Conservation (phyloP, 495 filamentous ascomycete genomes). For the Daldinia childiae region DNA sequence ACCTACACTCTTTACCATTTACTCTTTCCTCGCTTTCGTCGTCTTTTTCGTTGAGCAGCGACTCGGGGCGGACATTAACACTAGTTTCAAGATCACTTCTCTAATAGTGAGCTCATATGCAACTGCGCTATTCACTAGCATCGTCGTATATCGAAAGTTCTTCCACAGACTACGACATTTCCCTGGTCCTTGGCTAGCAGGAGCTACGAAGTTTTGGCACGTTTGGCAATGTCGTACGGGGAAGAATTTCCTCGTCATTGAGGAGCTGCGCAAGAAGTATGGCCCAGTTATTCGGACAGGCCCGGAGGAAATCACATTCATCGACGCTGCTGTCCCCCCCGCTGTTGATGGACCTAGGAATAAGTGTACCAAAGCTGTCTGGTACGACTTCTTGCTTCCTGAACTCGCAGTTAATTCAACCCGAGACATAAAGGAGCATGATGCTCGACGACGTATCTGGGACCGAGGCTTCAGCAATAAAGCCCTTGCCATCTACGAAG, state of each 20-base stretch:
- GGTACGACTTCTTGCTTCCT: constrained; percentile 55
- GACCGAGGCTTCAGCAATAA: constrained; percentile 43
- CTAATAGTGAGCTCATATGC: constrained; percentile 35
- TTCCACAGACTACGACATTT: constrained; percentile 58
- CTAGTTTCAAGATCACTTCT: neutral
- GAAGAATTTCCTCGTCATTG: constrained; percentile 51
- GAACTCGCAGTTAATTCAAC: constrained; percentile 45
- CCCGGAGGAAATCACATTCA: constrained; percentile 49
- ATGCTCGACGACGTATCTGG: constrained; percentile 49
- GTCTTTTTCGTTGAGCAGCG: neutral
- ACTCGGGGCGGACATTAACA: neutral
- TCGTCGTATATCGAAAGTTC: constrained; percentile 56
- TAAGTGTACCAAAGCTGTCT: constrained; percentile 50
- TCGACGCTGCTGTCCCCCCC: constrained; percentile 44
- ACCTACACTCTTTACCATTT: constrained; percentile 12
- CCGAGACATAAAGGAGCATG: constrained; percentile 44
- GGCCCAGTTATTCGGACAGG: constrained; percentile 54
- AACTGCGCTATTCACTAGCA: constrained; percentile 52
- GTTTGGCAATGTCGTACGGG: constrained; percentile 39
- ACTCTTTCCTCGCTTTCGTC: constrained; percentile 5
- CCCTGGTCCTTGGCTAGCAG: constrained; percentile 55
- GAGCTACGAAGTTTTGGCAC: constrained; percentile 53
- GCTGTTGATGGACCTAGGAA: constrained; percentile 46
- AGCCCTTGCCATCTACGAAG: constrained; percentile 39
- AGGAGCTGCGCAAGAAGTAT: constrained; percentile 46